Evolutionary conservation across 2,329 filamentous ascomycete genomes (phyloP), one percentile per base, ranked within the genome.

Genomic region (Parascedosporium putredinis): DNA sequence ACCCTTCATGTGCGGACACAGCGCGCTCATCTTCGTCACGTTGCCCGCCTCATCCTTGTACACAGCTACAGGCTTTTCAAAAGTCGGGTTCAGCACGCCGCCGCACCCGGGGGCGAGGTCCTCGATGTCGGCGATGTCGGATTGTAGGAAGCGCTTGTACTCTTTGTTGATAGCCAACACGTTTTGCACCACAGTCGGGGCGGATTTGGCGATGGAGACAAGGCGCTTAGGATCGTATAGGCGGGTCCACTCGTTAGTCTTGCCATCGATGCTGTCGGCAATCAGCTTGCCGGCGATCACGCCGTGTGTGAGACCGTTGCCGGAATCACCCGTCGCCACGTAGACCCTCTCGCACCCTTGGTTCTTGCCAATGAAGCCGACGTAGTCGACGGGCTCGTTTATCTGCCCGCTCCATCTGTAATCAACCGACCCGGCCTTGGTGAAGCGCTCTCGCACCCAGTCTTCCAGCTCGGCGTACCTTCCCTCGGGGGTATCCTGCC

Each of bases 371-470:
- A 79, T 77, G 52, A 73, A 79, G 0, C 68, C 75, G 65, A 79
- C 67, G 57, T 67, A 70, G 55, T 80, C 76, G 9, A 71, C 66
- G 0, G 75, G 74, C 53, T 80, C 75, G 54, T 73, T 71, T 40
- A 80, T 67, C 60, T 81, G 77, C 0, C 77, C 76, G 29, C 71
- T 76, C 76, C 76, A 80, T 18, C 64, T 64, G 62, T 78, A 80
- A 52, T 79, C 77, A 6, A 74, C 65, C 3, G 63, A 58, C 0
- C 68, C 68, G 1, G 70, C 70, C 45, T 71, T 64, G 0, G 75
- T 66, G 58, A 79, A 79, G 24, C 76, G 70, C 45, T 72, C 67
- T 5, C 74, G 68, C 1, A 67, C 67, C 77, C 76, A 80, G 0
- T 57, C 56, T 57, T 77, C 75, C 3, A 80, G 67, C 55, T 77